A percentile compares a stretch with the other conserved stretches of the same genome.
Conservation (phyloP, 805 yeast species). For the Wickerhamomyces xylosicus region DNA sequence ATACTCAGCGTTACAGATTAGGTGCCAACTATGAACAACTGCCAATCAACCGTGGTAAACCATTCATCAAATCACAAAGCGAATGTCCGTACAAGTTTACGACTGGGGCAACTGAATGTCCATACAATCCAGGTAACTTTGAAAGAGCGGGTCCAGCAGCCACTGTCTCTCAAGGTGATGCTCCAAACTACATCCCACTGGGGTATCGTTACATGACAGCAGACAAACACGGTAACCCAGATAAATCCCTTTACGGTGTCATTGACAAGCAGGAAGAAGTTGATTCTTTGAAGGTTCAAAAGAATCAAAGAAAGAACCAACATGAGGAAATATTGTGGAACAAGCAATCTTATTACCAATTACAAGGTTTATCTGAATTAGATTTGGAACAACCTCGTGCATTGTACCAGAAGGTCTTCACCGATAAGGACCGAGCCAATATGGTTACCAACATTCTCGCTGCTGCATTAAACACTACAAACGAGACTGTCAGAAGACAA, state of each 20-base stretch:
- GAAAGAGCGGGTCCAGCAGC: conserved; percentile 56
- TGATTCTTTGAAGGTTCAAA: conserved; percentile 21
- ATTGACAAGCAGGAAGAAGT: conserved; percentile 9
- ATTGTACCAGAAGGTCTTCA: conserved; percentile 29
- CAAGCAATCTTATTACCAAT: conserved; percentile 25
- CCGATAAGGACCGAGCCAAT: conserved; percentile 21
- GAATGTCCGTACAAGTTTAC: no score
- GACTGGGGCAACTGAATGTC: conserved; percentile 38
- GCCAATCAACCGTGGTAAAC: conserved; percentile 88
- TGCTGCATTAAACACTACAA: conserved; percentile 26
- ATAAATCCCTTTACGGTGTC: background rate
- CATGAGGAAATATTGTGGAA: conserved; percentile 30
- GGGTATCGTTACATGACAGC: background rate
- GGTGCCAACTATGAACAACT: conserved; percentile 69
- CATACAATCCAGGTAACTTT: conserved; percentile 33
- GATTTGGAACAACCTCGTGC: conserved; percentile 39
- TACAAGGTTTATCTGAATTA: conserved; percentile 30
- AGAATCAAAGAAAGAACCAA: conserved; percentile 14
- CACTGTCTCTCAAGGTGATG: conserved; percentile 34
- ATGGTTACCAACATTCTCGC: conserved; percentile 28
- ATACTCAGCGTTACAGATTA: conserved; percentile 77
- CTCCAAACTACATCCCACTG: conserved; percentile 36
- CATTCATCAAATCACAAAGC: no score
- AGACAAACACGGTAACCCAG: background rate
- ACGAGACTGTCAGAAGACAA: conserved; percentile 23